A percentile compares a stretch with the other conserved stretches of the same genome.
Conservation (phyloP, 2,329 filamentous ascomycete genomes). For the Leptosphaerulina australis region DNA sequence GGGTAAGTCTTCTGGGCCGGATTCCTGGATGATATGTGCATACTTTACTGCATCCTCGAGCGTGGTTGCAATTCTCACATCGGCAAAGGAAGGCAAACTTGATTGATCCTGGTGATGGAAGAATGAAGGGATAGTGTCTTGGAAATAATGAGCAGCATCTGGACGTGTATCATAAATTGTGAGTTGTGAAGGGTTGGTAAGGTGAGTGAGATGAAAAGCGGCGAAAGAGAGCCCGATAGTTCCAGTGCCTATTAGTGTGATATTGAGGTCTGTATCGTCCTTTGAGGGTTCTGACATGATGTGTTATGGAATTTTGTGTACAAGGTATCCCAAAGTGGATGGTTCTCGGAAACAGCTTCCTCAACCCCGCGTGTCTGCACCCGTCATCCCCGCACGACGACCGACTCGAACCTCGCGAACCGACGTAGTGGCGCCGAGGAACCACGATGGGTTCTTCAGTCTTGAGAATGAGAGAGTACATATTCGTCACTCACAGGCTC, state of each 20-base stretch:
- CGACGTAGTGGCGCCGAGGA: slow-evolving; percentile 29
- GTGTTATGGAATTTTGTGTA: background rate
- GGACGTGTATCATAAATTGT: slow-evolving; percentile 59
- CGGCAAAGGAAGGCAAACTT: slow-evolving; percentile 25
- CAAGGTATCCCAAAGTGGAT: slow-evolving; percentile 8
- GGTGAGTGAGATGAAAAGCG: slow-evolving; percentile 58
- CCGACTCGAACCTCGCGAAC: slow-evolving; percentile 39
- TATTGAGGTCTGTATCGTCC: slow-evolving; percentile 26
- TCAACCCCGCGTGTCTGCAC: slow-evolving; percentile 28
- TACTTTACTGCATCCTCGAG: slow-evolving; percentile 52
- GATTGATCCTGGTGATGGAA: slow-evolving; percentile 29
- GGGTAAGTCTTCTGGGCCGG: slow-evolving; percentile 60
- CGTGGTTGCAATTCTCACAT: slow-evolving; percentile 44
- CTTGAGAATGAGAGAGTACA: background rate
- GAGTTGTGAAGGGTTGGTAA: slow-evolving; percentile 48
- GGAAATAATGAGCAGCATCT: slow-evolving; percentile 55
- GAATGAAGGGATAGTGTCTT: slow-evolving; percentile 52
- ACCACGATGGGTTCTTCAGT: slow-evolving; percentile 5
- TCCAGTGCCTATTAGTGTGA: slow-evolving; percentile 54
- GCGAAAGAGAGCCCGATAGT: slow-evolving; percentile 64
- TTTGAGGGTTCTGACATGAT: slow-evolving; percentile 15
- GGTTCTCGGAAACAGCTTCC: slow-evolving; percentile 12
- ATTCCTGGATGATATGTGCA: slow-evolving; percentile 64
- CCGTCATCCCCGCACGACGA: slow-evolving; percentile 36
- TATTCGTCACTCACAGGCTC: background rate